phyloP scores from a whole-genome alignment of 768 basidiomycete species.

The Coprinopsis marcescibilis region DNA sequence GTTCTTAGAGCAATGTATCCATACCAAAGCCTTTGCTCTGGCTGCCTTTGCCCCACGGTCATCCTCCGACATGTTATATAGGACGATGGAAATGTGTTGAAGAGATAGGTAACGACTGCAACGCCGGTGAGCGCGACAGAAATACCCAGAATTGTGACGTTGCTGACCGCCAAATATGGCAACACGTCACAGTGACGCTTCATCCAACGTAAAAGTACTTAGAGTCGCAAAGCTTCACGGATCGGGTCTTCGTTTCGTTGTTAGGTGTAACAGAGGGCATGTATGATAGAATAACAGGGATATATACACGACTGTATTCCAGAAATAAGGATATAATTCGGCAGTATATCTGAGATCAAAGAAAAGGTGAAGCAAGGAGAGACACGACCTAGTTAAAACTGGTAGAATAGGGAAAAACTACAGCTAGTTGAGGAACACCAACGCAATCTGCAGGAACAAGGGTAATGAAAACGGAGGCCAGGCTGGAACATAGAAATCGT shows the following conservation, averaged over 20 bases:
- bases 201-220: not conserved
- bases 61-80: conserved; percentile 57
- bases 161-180: conserved; percentile 17
- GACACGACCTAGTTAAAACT: conserved; percentile 28
- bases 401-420: conserved; percentile 20
- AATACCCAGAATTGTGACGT: conserved; percentile 1
- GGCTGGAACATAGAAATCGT: too few species aligned
- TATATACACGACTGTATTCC: conserved; percentile 11
- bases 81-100: not conserved
- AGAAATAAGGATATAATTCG: conserved; percentile 32
- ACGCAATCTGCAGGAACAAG: conserved; percentile 1
- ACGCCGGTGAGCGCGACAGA: conserved; percentile 4
- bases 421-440: not conserved
- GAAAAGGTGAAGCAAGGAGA: conserved; percentile 18
- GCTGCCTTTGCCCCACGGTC: conserved; percentile 81
- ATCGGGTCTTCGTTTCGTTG: too few species aligned
- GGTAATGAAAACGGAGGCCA: too few species aligned
- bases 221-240: too few species aligned
- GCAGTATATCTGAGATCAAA: conserved; percentile 45
- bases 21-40: conserved; percentile 77
- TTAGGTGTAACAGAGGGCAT: not conserved
- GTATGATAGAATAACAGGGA: not conserved
- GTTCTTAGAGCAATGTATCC: conserved; percentile 15
- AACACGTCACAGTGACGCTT: not conserved
- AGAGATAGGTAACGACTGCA: too few species aligned